Evolutionary conservation across 768 basidiomycete genomes (phyloP).

Genomic region (Serendipita sp.): DNA sequence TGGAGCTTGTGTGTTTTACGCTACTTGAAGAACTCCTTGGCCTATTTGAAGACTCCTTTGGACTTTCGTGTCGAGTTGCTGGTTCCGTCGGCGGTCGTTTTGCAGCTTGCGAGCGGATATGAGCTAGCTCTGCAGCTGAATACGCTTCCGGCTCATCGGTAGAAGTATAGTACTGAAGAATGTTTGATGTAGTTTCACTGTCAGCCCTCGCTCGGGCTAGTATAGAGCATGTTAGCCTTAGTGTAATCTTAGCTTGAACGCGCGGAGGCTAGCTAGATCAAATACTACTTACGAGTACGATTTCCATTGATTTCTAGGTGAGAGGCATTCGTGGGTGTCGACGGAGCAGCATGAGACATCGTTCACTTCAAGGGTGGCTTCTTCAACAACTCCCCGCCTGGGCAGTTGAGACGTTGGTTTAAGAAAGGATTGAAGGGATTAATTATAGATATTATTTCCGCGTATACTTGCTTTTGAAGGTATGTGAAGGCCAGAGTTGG

Average conservation of each 20-base stretch:
- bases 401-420: not conserved
- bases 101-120: not conserved
- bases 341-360: not conserved
- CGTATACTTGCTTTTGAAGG: too few species aligned
- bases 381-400: not conserved
- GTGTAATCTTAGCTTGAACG: not conserved
- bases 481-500: too few species aligned
- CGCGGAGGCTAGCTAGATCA: not conserved
- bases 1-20: not conserved
- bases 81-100: constrained; percentile 4
- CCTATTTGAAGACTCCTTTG: not conserved
- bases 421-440: not conserved
- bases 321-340: not conserved
- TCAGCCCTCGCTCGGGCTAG: not conserved
- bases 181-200: not conserved
- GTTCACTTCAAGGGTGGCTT: not conserved
- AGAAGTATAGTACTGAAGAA: constrained; percentile 7
- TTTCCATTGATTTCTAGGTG: not conserved
- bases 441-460: too few species aligned
- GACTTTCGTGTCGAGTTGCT: not conserved
- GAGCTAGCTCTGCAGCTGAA: not conserved
- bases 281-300: not conserved
- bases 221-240: not conserved
- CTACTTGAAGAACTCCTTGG: not conserved
- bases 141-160: not conserved